Base-by-base conservation (phyloP, 139 green algal genomes). In the Monoraphidium neglectum region DNA sequence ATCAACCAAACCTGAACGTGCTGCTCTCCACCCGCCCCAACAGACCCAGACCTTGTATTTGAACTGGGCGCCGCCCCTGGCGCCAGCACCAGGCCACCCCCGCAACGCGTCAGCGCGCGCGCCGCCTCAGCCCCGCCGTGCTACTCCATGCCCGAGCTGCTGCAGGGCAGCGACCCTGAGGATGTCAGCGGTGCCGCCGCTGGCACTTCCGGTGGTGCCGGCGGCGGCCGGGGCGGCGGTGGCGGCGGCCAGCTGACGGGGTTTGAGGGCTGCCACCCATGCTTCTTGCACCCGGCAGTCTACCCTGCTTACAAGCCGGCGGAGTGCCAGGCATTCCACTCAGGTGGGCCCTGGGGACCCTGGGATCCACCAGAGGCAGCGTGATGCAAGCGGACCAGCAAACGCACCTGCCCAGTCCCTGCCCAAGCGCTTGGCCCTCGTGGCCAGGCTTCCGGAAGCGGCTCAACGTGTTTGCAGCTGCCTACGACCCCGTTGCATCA, bases 41-140 rank as follows among this genome's bases (percentile, higher is more conserved):
- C n/a, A n/a, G n/a, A 51, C 83, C 96, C 96, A 2, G 98, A 99
- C 85, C 87, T 98, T 38, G 93, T 98, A 72, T 93, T 89, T 68
- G 90, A 95, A 75, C 64, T 69, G 38, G 72, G 91, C 51, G 56
- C 56, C 13, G 24, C 56, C 56, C n/a, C n/a, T 21, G 21, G 51
- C 51, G 18, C 21, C 51, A 60, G 51, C 51, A 60, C 51, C 51
- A 21, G 51, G 21, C n/a, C n/a, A n/a, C n/a, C n/a, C n/a, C n/a
- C n/a, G n/a, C n/a, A n/a, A n/a, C n/a, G n/a, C n/a, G n/a, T n/a
- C n/a, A n/a, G n/a, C n/a, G n/a, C n/a, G n/a, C n/a, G n/a, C n/a
- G n/a, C n/a, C n/a, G n/a, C n/a, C n/a, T n/a, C n/a, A n/a, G n/a
- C n/a, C n/a, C n/a, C n/a, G n/a, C n/a, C n/a, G n/a, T n/a, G n/a